phyloP scores from a whole-genome alignment of 2,329 filamentous ascomycete species.

The Colletotrichum sansevieriae region DNA sequence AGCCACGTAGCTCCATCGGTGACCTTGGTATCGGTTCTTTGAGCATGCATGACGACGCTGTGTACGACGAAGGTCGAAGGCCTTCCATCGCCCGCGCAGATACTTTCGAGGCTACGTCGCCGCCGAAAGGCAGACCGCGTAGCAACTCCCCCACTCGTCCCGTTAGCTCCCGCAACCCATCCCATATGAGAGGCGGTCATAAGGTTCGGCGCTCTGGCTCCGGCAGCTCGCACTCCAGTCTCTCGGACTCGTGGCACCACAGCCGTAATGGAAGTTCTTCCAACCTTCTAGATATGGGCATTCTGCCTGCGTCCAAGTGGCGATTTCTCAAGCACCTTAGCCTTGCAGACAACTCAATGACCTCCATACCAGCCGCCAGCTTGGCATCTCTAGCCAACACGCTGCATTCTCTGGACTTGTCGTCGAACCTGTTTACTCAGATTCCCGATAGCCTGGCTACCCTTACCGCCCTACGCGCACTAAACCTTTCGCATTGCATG shows the following conservation, averaged over 20 bases:
- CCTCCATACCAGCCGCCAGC: constrained; percentile 80
- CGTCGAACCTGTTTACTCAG: constrained; percentile 92
- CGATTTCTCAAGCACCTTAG: constrained; percentile 93
- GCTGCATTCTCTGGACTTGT: constrained; percentile 91
- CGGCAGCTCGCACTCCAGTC: constrained; percentile 89
- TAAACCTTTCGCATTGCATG: constrained; percentile 98
- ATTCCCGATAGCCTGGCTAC: constrained; percentile 91
- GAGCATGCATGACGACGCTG: constrained; percentile 63
- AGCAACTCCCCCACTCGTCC: constrained; percentile 88
- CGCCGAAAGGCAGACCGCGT: constrained; percentile 67
- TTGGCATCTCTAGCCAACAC: constrained; percentile 87
- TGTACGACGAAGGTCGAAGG: constrained; percentile 54
- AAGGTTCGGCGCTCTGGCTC: constrained; percentile 90
- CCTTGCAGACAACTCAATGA: constrained; percentile 91
- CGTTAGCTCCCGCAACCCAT: constrained; percentile 78
- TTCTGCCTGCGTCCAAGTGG: constrained; percentile 90
- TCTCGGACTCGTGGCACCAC: constrained; percentile 74
- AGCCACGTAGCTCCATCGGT: constrained; percentile 59
- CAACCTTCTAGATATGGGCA: constrained; percentile 78
- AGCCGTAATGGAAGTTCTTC: constrained; percentile 77
- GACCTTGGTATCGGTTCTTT: constrained; percentile 73
- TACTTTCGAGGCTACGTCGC: constrained; percentile 61
- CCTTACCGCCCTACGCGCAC: constrained; percentile 86
- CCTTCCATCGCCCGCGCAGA: constrained; percentile 62
- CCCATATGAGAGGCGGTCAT: constrained; percentile 75